phyloP scores from a whole-genome alignment of 768 basidiomycete species.

The Pholiota microspora region DNA sequence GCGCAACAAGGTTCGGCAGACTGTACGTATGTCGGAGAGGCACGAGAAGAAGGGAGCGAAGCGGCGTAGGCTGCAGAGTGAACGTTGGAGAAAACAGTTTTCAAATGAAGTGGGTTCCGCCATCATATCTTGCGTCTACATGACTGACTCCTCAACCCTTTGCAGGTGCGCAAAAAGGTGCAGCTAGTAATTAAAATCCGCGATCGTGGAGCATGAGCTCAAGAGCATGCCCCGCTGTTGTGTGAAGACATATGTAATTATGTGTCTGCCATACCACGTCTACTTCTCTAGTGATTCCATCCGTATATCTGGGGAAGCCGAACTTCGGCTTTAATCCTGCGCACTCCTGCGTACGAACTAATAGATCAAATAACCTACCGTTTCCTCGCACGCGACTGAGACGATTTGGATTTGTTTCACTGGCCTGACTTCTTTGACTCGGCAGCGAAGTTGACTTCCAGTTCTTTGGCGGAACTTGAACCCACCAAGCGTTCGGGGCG shows the following conservation, averaged over 20 bases:
- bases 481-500: conserved; percentile 1
- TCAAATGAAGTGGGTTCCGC: conserved; percentile 63
- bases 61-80: conserved; percentile 68
- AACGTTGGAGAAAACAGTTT: conserved; percentile 79
- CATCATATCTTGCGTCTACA: conserved; percentile 2
- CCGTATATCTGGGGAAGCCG: conserved; percentile 8
- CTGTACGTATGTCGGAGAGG: conserved; percentile 49
- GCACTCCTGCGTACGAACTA: conserved; percentile 12
- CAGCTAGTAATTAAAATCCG: conserved; percentile 78
- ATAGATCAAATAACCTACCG: conserved; percentile 19
- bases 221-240: not conserved
- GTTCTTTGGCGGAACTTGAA: conserved; percentile 12
- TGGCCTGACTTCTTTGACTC: conserved; percentile 4
- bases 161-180: conserved; percentile 80
- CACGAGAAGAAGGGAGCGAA: conserved; percentile 86
- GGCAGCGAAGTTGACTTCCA: not conserved
- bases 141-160: conserved; percentile 7
- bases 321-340: conserved; percentile 14
- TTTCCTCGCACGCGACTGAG: not conserved
- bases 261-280: conserved; percentile 6
- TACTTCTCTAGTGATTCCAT: conserved; percentile 8
- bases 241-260: conserved; percentile 9
- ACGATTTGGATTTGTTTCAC: conserved; percentile 9
- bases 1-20: conserved; percentile 53
- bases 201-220: conserved; percentile 60